phyloP scores from a whole-genome alignment of 2,329 filamentous ascomycete genomes.

The Cladophialophora exuberans region DNA sequence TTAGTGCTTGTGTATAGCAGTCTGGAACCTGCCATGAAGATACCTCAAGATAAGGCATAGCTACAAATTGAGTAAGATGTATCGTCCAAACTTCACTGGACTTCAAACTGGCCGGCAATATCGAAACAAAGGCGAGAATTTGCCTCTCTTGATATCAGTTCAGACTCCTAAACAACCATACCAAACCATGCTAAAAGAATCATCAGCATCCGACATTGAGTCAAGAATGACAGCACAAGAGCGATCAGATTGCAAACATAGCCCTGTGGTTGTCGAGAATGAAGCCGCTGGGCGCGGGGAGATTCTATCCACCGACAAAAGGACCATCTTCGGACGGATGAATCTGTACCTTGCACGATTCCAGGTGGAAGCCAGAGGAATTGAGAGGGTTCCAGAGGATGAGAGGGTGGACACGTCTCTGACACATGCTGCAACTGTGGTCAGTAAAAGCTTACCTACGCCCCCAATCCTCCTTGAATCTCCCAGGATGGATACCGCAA shows the following conservation, averaged over 20 bases:
- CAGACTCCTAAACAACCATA: not conserved
- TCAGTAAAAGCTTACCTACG: not conserved
- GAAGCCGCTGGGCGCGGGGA: not conserved
- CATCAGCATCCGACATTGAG: not conserved
- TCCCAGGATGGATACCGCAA: too few relatives aligned
- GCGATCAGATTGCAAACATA: not conserved
- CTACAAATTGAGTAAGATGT: not conserved
- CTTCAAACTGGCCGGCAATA: not conserved
- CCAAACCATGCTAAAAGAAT: not conserved
- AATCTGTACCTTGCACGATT: not conserved
- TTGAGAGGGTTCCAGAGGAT: conserved; percentile 72
- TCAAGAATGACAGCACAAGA: not conserved
- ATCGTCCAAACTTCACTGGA: not conserved
- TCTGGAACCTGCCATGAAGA: not conserved
- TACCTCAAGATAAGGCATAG: not conserved
- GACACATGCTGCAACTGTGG: not conserved
- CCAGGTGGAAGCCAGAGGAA: conserved; percentile 53
- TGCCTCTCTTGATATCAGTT: not conserved
- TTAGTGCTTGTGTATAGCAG: not conserved
- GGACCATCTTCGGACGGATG: not conserved
- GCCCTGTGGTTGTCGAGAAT: not conserved
- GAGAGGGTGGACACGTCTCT: conserved; percentile 63
- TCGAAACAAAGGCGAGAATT: not conserved
- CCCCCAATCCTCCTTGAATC: not conserved
- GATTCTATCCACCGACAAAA: not conserved